Evolutionary conservation across 441 rosid species (phyloP).

Genomic region (Populus tomentosa): DNA sequence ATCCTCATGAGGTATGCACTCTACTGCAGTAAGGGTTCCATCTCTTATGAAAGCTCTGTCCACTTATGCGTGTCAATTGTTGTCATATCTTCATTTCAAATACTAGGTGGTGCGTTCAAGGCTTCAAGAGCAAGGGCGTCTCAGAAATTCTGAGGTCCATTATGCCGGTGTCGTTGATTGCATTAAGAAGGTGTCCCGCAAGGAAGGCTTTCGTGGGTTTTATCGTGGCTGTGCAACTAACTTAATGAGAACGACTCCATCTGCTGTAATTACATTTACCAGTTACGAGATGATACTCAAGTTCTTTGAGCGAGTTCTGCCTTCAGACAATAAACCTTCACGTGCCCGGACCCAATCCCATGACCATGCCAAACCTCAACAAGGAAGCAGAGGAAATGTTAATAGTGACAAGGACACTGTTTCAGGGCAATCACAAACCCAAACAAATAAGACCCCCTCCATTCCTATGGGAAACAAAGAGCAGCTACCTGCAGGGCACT

Average conservation of each 20-base stretch:
- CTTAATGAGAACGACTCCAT: slow-evolving; percentile 83
- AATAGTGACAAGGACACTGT: slow-evolving; percentile 1
- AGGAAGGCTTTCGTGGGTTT: slow-evolving; percentile 76
- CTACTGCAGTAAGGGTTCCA: not conserved
- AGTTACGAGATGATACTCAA: too few relatives aligned
- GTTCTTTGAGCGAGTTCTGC: too few relatives aligned
- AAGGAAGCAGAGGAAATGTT: slow-evolving; percentile 23
- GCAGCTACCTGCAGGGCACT: slow-evolving; percentile 25
- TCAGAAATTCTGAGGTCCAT: slow-evolving; percentile 38
- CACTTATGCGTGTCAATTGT: not conserved
- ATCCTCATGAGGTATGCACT: slow-evolving; percentile 78
- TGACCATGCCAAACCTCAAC: slow-evolving; percentile 13
- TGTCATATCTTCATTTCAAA: slow-evolving; percentile 16
- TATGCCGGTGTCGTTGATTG: slow-evolving; percentile 77
- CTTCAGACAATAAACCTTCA: slow-evolving; percentile 35
- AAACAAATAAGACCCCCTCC: slow-evolving; percentile 2
- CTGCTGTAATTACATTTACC: slow-evolving; percentile 22
- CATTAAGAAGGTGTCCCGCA: slow-evolving; percentile 59
- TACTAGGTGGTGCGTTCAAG: slow-evolving; percentile 88
- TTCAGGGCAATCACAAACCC: too few relatives aligned
- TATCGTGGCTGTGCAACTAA: slow-evolving; percentile 97
- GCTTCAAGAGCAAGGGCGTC: slow-evolving; percentile 95
- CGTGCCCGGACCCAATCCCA: slow-evolving; percentile 22
- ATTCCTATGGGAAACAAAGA: slow-evolving; percentile 45
- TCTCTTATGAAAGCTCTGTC: not conserved